Evolutionary conservation across 306 rosid species (phyloP), one percentile per base, ranked within the genome.

Genomic region (Inga laurina): DNA sequence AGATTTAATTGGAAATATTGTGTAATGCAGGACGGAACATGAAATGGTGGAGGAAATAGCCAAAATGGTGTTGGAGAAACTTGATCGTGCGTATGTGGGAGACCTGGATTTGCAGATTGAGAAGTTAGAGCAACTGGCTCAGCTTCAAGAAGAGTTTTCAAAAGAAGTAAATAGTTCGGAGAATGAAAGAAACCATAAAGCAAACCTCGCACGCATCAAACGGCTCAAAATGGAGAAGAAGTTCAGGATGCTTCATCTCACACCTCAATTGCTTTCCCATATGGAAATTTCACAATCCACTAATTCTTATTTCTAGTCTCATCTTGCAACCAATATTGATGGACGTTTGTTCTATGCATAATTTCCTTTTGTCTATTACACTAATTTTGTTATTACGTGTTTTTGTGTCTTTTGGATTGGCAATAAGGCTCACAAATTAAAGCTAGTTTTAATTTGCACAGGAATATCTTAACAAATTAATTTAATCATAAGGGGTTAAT

Each of bases 41-140:
- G 87, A 87, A 67, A 24, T 73, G 6, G 81, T 84, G 59, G 87
- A 83, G 43, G 87, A 77, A 64, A 86, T 86, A 52, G 83, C 85
- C 0, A 83, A 6, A 46, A 41, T 77, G 56, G 81, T 83, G 35
- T 35, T 83, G 14, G 52, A 72, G 10, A 83, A 87, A 76, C 39
- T 83, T 21, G 7, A 80, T 54, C n/a, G 70, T 0, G 82, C 44
- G 18, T 3, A 77, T 24, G 85, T 80, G 0, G 61, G 72, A 11
- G 83, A 87, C 12, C 49, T 83, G 0, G 83, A 86, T 41, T 11
- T 15, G 0, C 15, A 83, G 45, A 83, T 86, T 1, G 51, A 12
- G 6, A 83, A 77, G 77, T 45, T 52, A 5, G 85, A 80, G 39
- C 15, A 87, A 87, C 85, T 84, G 43, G 85, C 87, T 0, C 13